A percentile compares a stretch with the other conserved stretches of the same genome.
Conservation (phyloP, 139 green algal genomes). For the Picochlorum sp. region DNA sequence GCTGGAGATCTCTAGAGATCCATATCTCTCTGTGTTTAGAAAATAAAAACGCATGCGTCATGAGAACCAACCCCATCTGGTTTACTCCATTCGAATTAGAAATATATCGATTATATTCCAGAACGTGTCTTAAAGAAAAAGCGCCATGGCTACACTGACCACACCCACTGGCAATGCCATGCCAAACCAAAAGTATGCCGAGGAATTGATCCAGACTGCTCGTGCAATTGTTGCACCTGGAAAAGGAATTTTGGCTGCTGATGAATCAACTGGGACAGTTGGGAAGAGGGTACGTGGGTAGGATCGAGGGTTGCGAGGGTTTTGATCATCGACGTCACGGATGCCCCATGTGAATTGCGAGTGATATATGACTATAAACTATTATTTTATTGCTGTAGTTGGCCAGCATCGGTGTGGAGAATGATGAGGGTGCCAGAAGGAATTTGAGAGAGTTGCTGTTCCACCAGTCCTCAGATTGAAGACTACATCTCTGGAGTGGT, state of each 20-base stretch:
- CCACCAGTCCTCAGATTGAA: constrained; percentile 38
- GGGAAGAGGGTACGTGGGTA: constrained; percentile 49
- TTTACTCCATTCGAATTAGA: too few relatives aligned
- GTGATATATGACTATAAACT: neutral
- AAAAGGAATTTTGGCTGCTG: constrained; percentile 63
- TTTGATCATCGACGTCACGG: too few relatives aligned
- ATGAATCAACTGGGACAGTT: constrained; percentile 61
- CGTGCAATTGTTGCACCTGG: constrained; percentile 38
- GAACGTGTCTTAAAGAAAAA: neutral
- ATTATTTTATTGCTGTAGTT: constrained; percentile 22
- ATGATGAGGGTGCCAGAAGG: constrained; percentile 40
- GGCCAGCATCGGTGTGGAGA: constrained; percentile 39
- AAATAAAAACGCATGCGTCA: too few relatives aligned
- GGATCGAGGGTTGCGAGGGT: too few relatives aligned
- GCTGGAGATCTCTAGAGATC: too few relatives aligned
- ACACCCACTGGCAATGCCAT: constrained; percentile 19
- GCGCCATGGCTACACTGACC: constrained; percentile 1
- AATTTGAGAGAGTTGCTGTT: constrained; percentile 52
- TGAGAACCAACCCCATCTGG: too few relatives aligned
- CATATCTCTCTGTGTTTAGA: too few relatives aligned
- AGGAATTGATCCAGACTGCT: constrained; percentile 45
- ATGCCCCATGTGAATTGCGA: neutral
- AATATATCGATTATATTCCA: neutral
- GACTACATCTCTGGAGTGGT: constrained; percentile 57
- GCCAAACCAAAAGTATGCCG: constrained; percentile 35